These are phyloP conservation scores for Pythium guiyangense DNA, from an alignment of 352 stramenopile species.

Conservation along the genomic window DNA sequence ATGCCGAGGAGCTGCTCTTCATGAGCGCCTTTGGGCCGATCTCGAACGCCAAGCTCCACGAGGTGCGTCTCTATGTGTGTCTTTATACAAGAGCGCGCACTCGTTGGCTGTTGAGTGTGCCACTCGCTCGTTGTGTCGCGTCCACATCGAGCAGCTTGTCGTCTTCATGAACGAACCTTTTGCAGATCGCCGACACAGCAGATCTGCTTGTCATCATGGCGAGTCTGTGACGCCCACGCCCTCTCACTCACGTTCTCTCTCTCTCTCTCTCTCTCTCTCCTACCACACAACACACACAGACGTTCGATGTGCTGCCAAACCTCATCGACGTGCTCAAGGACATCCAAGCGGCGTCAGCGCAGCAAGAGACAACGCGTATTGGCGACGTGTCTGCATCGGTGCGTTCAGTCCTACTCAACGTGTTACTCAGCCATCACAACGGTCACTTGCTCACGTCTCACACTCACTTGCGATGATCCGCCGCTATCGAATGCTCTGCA, in stretches of 20 bases:
- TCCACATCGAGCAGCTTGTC: not conserved
- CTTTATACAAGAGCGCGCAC: too few species aligned
- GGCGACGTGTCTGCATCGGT: slow-evolving; percentile 81
- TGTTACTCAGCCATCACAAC: too few species aligned
- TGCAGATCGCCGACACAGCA: not conserved
- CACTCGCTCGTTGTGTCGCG: not conserved
- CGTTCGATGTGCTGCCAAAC: slow-evolving; percentile 76
- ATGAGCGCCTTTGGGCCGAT: slow-evolving; percentile 36
- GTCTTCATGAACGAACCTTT: not conserved
- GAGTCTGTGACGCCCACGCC: not conserved
- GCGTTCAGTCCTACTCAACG: slow-evolving; percentile 6
- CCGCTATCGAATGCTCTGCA: too few species aligned
- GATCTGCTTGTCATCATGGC: not conserved
- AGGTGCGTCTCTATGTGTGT: slow-evolving; percentile 22
- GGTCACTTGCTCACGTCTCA: not conserved
- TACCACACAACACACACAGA: slow-evolving; percentile 19
- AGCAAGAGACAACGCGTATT: slow-evolving; percentile 71
- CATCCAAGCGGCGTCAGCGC: slow-evolving; percentile 66
- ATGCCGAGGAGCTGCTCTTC: slow-evolving; percentile 29
- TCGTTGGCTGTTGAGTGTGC: too few species aligned
- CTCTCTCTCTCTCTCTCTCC: too few species aligned
- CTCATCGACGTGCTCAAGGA: slow-evolving; percentile 86
- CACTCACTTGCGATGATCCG: not conserved
- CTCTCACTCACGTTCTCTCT: not conserved
- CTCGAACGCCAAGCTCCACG: slow-evolving; percentile 65